Evolutionary conservation across 768 basidiomycete genomes (phyloP), one percentile per base, ranked within the genome.

Genomic region (Terana coerulea): DNA sequence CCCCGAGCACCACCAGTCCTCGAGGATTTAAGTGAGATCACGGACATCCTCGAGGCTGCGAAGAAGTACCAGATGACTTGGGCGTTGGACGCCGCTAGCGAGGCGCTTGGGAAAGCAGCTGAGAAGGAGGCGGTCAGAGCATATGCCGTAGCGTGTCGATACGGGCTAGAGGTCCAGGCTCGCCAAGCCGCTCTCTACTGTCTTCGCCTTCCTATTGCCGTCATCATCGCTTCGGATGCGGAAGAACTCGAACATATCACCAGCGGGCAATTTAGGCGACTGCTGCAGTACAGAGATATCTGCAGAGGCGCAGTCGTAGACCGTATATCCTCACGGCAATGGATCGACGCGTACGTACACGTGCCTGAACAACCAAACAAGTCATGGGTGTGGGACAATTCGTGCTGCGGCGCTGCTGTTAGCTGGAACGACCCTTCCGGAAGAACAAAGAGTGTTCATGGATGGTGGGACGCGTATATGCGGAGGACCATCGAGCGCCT

Each of bases 91-190:
- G 40, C 17, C 12, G 33, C 50, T 9, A 15, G 47, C 8, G 30
- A 41, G 26, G n/a, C 40, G 26, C 11, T 50, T 21, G 19, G 21
- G 15, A 31, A 9, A 17, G 33, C 39, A 14, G 49, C 49, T 33
- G 19, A 43, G 43, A 33, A 33, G 12, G 52, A 57, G 3, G 33
- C 56, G 2, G 10, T 57, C 2, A 3, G 41, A 15, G 47, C 26
- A 22, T 57, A 57, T 36, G 47, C 52, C n/a, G 28, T 52, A 14
- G 56, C 56, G 1, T 75, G 75, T 49, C 74, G 80, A 2, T 80
- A 74, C 57, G 77, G 71, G 1, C 82, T 82, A 79, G 64, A 69
- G n/a, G 66, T 72, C 15, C 82, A 82, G 54, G 74, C 76, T 0
- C 73, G 73, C 24, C 51, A 69, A n/a, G 76, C 81, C 4, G 82